Base-by-base conservation (phyloP, 331 rosid genomes). In the Erythrophleum ivorense region DNA sequence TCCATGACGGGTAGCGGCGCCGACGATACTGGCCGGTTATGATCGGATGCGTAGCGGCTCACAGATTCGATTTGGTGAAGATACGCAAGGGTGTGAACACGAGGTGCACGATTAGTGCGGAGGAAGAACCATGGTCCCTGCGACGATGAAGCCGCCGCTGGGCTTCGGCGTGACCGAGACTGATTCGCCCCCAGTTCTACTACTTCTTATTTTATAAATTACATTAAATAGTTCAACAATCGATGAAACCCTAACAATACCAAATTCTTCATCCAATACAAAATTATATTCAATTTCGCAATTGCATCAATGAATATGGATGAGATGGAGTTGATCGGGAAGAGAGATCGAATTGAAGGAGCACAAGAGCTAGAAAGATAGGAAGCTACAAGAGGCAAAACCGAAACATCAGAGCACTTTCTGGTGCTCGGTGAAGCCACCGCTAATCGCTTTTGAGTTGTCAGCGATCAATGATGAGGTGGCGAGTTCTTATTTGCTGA, bases 151-250 rank as follows among this genome's bases (percentile, higher is more conserved):
- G 94, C 87, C 74, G 91, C 91, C 90, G 91, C 89, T 83, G 91
- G 94, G 85, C 91, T 86, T 83, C 92, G 80, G 88, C 78, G 90
- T 88, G 88, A 84, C 92, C 94, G 96, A 78, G 99, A 96, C 91
- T 96, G 97, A 94, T 92, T 92, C 88, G 98, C 99, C 97, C 99
- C 99, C 99, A 96, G 98, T 77, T 88, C 99, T 89, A 52, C 87
- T 88, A 81, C 90, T 83, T 90, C 60, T 13, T 13, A 16, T 69
- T 40, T 75, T 68, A 54, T 80, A 58, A 69, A 77, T 78, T 76
- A 53, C 87, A 69, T 88, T 85, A 73, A 82, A 83, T 65, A 79
- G 72, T 14, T 21, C 82, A 52, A 19, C 24, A 86, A 84, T 82
- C 80, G 74, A 76, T 84, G 77, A 74, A 86, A 69, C 86, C 91